Evolutionary conservation across 805 yeast genomes (phyloP).

Genomic region (Isabelozyma rhagii): DNA sequence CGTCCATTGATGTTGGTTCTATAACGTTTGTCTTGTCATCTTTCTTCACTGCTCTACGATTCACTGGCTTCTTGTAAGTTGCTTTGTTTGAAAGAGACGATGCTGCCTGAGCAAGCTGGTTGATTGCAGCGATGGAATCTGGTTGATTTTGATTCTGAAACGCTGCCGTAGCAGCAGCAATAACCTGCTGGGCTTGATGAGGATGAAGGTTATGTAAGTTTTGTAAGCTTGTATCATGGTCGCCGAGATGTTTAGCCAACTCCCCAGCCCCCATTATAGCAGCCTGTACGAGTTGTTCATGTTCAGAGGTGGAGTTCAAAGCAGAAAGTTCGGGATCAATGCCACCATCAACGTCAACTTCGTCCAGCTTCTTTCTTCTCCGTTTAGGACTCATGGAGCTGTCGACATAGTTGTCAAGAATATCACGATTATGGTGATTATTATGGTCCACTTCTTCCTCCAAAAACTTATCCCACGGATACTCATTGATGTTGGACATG

Average conservation of each 20-base stretch:
- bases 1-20: constrained; percentile 28
- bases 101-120: constrained; percentile 28
- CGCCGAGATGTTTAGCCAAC: constrained; percentile 45
- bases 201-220: constrained; percentile 13
- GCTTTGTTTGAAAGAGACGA: constrained; percentile 15
- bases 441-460: not conserved
- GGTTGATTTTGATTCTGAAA: constrained; percentile 11
- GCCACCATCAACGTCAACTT: constrained; percentile 10
- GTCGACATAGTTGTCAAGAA: constrained; percentile 3
- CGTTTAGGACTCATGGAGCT: not conserved
- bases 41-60: constrained; percentile 4
- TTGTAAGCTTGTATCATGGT: constrained; percentile 6
- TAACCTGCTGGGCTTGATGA: constrained; percentile 27
- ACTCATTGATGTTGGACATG: constrained; percentile 1
- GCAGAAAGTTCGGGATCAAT: constrained; percentile 40
- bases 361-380: constrained; percentile 10
- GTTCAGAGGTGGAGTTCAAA: constrained; percentile 41
- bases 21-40: not conserved
- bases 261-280: constrained; percentile 69
- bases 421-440: not conserved
- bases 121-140: constrained; percentile 20
- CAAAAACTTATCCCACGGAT: constrained; percentile 1
- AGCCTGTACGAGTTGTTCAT: constrained; percentile 65
- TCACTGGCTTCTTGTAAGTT: not conserved
- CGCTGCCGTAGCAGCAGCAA: constrained; percentile 24